These are phyloP conservation scores for Tuber brumale DNA, from an alignment of 495 filamentous ascomycete genomes.

Conservation along the genomic window DNA sequence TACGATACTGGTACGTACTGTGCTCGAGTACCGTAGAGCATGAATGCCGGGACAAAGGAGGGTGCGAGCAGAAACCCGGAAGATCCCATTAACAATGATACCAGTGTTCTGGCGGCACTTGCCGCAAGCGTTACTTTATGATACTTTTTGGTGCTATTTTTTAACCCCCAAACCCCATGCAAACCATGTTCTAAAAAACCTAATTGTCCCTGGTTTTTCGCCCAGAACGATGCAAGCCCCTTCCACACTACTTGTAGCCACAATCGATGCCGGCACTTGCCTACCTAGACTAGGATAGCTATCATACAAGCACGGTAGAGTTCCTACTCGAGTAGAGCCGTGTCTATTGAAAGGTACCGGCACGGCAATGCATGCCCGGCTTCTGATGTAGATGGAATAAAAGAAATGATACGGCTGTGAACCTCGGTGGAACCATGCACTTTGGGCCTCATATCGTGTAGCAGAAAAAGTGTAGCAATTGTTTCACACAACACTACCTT, in stretches of 20 bases:
- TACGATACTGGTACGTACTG: background rate
- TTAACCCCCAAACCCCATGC: background rate
- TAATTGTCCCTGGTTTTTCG: background rate
- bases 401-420: background rate
- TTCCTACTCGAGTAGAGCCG: background rate
- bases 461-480: background rate
- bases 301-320: no score
- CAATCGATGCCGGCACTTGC: background rate
- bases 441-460: background rate
- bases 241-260: background rate
- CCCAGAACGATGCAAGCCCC: background rate
- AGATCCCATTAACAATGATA: background rate
- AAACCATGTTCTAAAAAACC: background rate
- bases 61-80: background rate
- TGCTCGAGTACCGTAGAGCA: no score
- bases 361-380: background rate
- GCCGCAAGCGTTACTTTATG: background rate
- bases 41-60: no score
- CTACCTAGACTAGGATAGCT: background rate
- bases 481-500: background rate
- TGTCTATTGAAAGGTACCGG: background rate
- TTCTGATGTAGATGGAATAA: background rate
- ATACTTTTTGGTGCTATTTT: background rate
- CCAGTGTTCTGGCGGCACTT: background rate
- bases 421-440: background rate